Percentiles rank a stretch among this genome's conserved stretches.
Conservation (phyloP, 2,329 filamentous ascomycete species). For the Raffaelea ambrosiae region DNA sequence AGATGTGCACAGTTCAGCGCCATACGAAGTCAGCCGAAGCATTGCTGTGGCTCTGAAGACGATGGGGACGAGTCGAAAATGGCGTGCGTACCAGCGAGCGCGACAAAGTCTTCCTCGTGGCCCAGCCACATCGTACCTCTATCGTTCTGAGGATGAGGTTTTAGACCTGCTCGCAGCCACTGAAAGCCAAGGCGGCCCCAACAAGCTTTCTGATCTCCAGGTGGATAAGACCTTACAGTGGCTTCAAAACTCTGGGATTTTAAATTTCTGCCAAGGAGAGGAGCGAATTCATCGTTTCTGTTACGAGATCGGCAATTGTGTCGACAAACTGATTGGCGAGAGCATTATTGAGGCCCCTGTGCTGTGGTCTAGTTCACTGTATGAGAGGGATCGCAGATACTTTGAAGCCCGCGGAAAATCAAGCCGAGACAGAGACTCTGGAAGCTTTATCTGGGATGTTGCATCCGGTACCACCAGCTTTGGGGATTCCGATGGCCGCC, state of each 20-base stretch:
- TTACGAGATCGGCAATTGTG: constrained; percentile 79
- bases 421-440: constrained; percentile 36
- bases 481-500: constrained; percentile 36
- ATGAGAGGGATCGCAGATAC: constrained; percentile 62
- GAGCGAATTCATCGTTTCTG: constrained; percentile 92
- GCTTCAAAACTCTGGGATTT: constrained; percentile 72
- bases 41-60: constrained; percentile 82
- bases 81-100: constrained; percentile 38
- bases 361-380: constrained; percentile 87
- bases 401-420: constrained; percentile 36
- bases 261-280: constrained; percentile 91
- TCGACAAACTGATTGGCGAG: constrained; percentile 77
- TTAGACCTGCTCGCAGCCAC: constrained; percentile 79
- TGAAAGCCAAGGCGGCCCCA: constrained; percentile 78
- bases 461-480: constrained; percentile 41
- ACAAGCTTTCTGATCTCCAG: constrained; percentile 94
- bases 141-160: constrained; percentile 75
- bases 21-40: constrained; percentile 79
- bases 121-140: constrained; percentile 54
- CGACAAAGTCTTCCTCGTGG: constrained; percentile 39
- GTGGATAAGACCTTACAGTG: constrained; percentile 76
- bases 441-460: constrained; percentile 41
- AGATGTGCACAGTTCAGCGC: constrained; percentile 81
- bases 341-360: constrained; percentile 78
- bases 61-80: constrained; percentile 58